These are phyloP conservation scores for Nasturtium officinale DNA, from an alignment of 345 rosid genomes.

Conservation along the genomic window DNA sequence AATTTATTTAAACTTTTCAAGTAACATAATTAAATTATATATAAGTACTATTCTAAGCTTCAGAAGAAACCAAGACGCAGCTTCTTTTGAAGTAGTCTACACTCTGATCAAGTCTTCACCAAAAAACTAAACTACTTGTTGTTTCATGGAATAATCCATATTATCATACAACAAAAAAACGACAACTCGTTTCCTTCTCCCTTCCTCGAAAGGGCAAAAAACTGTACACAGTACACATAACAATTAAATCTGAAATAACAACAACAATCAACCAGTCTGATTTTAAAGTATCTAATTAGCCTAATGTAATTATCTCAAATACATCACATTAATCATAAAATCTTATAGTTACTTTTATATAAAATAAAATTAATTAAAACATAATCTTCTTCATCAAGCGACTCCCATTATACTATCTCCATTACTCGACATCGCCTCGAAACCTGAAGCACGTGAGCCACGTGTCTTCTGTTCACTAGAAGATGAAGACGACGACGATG, in stretches of 20 bases:
- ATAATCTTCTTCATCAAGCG: slow-evolving; percentile 52
- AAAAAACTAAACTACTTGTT: slow-evolving; percentile 19
- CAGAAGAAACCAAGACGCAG: slow-evolving; percentile 11
- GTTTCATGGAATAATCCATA: slow-evolving; percentile 8
- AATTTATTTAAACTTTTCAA: neutral
- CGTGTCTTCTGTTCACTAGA: slow-evolving; percentile 53
- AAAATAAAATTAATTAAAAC: slow-evolving; percentile 10
- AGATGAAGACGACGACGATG: slow-evolving; percentile 44
- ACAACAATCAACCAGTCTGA: slow-evolving; percentile 4
- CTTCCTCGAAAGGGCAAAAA: slow-evolving; percentile 9
- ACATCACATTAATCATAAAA: slow-evolving; percentile 12
- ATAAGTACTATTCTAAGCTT: neutral
- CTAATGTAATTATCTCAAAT: slow-evolving; percentile 11
- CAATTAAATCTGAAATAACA: neutral
- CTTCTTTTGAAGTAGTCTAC: slow-evolving; percentile 14
- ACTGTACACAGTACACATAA: slow-evolving; percentile 21
- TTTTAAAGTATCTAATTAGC: slow-evolving; percentile 29
- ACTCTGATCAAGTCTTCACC: neutral
- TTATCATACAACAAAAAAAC: slow-evolving; percentile 15
- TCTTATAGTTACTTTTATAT: slow-evolving; percentile 8
- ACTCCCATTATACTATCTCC: slow-evolving; percentile 75
- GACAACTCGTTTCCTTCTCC: slow-evolving; percentile 29
- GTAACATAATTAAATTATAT: slow-evolving; percentile 8
- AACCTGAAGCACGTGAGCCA: slow-evolving; percentile 49
- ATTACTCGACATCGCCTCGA: slow-evolving; percentile 55